phyloP scores from a whole-genome alignment of 2,329 filamentous ascomycete genomes.

The Fusarium pseudonygamai region DNA sequence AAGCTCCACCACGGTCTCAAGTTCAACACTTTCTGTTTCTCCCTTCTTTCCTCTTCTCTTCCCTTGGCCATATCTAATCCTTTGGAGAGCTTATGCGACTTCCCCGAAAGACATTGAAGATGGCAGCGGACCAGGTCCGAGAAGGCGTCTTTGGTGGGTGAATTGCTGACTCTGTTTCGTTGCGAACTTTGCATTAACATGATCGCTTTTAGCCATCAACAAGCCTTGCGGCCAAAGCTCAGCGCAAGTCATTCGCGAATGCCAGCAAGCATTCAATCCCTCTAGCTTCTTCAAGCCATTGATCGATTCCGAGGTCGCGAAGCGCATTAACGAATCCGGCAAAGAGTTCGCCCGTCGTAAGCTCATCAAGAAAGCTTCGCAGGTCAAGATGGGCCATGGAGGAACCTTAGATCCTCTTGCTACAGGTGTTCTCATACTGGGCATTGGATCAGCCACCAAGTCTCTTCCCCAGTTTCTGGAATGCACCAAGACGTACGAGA shows the following conservation, averaged over 20 bases:
- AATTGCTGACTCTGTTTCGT: conserved; percentile 3
- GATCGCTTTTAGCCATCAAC: conserved; percentile 75
- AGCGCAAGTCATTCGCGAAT: conserved; percentile 88
- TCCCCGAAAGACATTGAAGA: conserved; percentile 53
- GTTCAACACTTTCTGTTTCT: conserved; percentile 16
- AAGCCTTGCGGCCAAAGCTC: conserved; percentile 90
- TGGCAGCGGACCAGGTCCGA: conserved; percentile 63
- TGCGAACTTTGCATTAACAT: conserved; percentile 17
- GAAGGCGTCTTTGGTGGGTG: conserved; percentile 68
- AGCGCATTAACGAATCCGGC: conserved; percentile 65
- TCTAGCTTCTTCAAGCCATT: conserved; percentile 83
- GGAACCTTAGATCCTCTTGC: conserved; percentile 95
- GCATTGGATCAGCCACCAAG: conserved; percentile 90
- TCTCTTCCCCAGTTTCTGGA: conserved; percentile 78
- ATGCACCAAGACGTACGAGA: conserved; percentile 95
- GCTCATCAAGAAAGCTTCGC: conserved; percentile 65
- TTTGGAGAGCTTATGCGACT: conserved; percentile 45
- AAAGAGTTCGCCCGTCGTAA: conserved; percentile 68
- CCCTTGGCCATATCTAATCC: conserved; percentile 2
- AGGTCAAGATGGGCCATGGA: conserved; percentile 95
- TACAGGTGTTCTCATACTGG: conserved; percentile 90
- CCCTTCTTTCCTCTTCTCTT: neutral
- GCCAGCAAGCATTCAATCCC: conserved; percentile 84
- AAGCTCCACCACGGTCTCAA: conserved; percentile 23
- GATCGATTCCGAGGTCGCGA: conserved; percentile 70